phyloP scores from a whole-genome alignment of 192 early-diverging fungal genomes.

The Coemansia sp. region DNA sequence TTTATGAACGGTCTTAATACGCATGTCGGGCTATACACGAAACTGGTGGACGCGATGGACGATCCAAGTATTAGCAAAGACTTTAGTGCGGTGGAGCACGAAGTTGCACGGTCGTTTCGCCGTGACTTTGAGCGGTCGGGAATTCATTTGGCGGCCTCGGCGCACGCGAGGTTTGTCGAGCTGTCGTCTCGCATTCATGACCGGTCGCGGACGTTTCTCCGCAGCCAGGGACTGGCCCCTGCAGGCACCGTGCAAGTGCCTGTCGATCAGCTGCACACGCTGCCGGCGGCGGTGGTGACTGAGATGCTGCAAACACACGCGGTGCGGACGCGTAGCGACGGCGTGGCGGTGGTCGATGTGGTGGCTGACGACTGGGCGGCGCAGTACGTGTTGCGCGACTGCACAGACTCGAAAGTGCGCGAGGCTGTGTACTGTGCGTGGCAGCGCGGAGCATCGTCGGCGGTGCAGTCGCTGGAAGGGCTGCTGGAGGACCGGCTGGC shows the following conservation, averaged over 20 bases:
- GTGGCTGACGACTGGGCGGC: slow-evolving; percentile 33
- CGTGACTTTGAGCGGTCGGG: slow-evolving; percentile 95
- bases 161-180: slow-evolving; percentile 72
- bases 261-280: slow-evolving; percentile 60
- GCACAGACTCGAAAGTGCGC: slow-evolving; percentile 64
- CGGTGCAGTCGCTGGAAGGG: slow-evolving; percentile 68
- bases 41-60: slow-evolving; percentile 67
- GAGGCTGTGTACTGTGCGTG: slow-evolving; percentile 71
- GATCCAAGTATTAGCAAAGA: slow-evolving; percentile 54
- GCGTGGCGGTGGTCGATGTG: slow-evolving; percentile 27
- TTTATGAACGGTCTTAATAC: slow-evolving; percentile 95
- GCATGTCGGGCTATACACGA: slow-evolving; percentile 78
- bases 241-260: slow-evolving; percentile 17
- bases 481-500: slow-evolving; percentile 71
- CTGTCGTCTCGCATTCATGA: slow-evolving; percentile 82
- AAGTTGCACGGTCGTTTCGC: slow-evolving; percentile 79
- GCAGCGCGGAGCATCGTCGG: slow-evolving; percentile 66
- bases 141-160: slow-evolving; percentile 72
- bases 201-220: slow-evolving; percentile 73
- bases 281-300: slow-evolving; percentile 59
- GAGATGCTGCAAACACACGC: slow-evolving; percentile 38
- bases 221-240: slow-evolving; percentile 23
- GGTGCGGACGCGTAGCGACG: slow-evolving; percentile 31
- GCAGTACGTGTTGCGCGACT: slow-evolving; percentile 52
- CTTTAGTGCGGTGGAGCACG: slow-evolving; percentile 69